Base-by-base conservation (phyloP, 2,329 filamentous ascomycete genomes). In the Botrytis porri region DNA sequence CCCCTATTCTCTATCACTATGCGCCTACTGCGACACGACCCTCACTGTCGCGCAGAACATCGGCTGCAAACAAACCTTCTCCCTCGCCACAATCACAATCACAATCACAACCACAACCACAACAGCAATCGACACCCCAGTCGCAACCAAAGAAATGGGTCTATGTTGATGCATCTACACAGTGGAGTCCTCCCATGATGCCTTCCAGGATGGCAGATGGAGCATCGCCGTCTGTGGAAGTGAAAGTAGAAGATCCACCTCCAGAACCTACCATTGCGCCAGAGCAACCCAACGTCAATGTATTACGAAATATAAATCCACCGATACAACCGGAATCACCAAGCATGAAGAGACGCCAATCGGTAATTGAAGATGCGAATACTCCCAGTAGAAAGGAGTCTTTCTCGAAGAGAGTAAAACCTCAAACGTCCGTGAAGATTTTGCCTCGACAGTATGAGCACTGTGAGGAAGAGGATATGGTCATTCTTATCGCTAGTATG, bases 401-500 rank as follows among this genome's bases (percentile, higher is more conserved):
- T 18, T 18, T 57, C 16, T 72, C 86, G 9, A 92, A 92, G 80
- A 86, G 89, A 61, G 81, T 85, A 43, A 87, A 84, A 75, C 84
- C 86, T 48, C 81, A 83, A 22, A 82, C 81, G 10, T 84, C 86
- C 12, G 83, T 87, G 59, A 92, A 90, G 79, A 77, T 87, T 14
- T 79, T 96, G 80, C 92, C 96, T 1, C 82, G 87, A 74, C 86
- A 87, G 78, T 99, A 99, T 82, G 94, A 97, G 82, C 84, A 90
- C 18, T 97, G 93, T 81, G 86, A 92, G 57, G 89, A 93, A 14
- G 92, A 94, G 79, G 95, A 98, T 81, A 88, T 99, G 80, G 96
- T 97, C 41, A 87, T 95, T 60, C 85, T 99, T 74, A 96, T 99
- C 77, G 90, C 95, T 63, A 93, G 97, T 80, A 98, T 99, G 96